Base-by-base conservation (phyloP, 805 yeast species). In the Clavispora phyllophila region DNA sequence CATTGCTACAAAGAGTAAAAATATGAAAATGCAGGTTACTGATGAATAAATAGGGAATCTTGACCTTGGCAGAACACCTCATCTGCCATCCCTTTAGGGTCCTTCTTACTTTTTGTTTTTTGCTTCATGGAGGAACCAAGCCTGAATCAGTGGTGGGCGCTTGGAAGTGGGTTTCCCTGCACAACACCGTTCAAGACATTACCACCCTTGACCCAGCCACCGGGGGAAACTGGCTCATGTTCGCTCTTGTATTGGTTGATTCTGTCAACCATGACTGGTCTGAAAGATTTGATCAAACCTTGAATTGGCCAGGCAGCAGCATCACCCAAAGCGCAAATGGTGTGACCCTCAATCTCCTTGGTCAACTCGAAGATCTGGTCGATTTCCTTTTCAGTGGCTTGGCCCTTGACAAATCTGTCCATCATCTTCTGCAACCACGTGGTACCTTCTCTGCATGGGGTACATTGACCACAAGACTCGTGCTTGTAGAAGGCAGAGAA, bases 251-350 rank as follows among this genome's bases (percentile, higher is more conserved):
- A 87, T 57, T 83, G 66, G 49, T 77, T 72, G 58, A 87, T 82
- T 68, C 90, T 79, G 48, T 82, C 87, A 56, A 81, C 81, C 76
- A 87, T 80, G 51, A 80, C 79, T 13, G 95, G 95, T 63, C 87
- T 78, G 77, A 87, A 87, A 51, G 85, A 82, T 64, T 84, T 82
- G 55, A 87, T 84, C 52, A 87, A 76, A 45, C 96, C 96, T 69
- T 87, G 95, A 49, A 87, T 77, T 36, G 96, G 96, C 96, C 96
- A 87, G 24, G 93, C 89, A 45, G 95, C 88, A 26, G 96, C 96
- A 60, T 87, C 96, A 46, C 96, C 96, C 59, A 87, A 74, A 25
- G 95, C 96, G 71, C 96, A 87, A 58, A 87, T 87, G 40, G 95
- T 86, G 68, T 87, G 96, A 39, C 95, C 95, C 68, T 87, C 95